Percentiles rank a stretch among this genome's conserved stretches.
Evolutionary conservation across 768 basidiomycete species (phyloP).

Genomic region (Lactarius tabidus): DNA sequence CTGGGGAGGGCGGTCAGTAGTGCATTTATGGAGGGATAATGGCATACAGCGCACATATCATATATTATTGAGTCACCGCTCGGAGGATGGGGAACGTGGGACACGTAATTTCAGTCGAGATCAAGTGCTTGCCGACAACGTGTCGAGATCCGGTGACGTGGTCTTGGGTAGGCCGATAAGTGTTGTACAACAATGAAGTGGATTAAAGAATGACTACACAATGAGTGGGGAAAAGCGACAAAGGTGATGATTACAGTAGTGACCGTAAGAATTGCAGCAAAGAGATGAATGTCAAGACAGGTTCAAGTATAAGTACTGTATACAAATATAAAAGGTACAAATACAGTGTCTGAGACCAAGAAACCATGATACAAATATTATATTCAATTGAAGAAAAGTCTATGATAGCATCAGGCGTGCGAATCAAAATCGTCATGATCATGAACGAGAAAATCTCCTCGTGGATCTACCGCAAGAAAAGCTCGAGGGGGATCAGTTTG

Average conservation of each 20-base stretch:
- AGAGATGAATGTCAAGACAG: not conserved
- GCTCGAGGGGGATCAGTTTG: conserved; percentile 59
- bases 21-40: not conserved
- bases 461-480: conserved; percentile 48
- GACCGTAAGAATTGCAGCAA: not conserved
- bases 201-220: not conserved
- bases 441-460: not conserved
- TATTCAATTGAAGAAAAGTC: not conserved
- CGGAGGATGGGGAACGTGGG: no score
- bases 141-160: no score
- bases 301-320: not conserved
- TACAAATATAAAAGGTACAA: not conserved
- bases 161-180: no score
- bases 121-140: no score
- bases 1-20: not conserved
- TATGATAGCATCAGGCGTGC: not conserved
- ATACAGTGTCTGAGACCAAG: not conserved
- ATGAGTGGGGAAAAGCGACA: not conserved
- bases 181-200: not conserved
- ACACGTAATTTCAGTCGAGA: no score
- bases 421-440: no score
- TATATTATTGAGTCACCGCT: not conserved
- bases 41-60: not conserved
- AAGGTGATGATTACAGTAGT: not conserved
- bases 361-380: not conserved